phyloP scores from a whole-genome alignment of 768 basidiomycete species.

The Porphyrellus cyaneotinctus region DNA sequence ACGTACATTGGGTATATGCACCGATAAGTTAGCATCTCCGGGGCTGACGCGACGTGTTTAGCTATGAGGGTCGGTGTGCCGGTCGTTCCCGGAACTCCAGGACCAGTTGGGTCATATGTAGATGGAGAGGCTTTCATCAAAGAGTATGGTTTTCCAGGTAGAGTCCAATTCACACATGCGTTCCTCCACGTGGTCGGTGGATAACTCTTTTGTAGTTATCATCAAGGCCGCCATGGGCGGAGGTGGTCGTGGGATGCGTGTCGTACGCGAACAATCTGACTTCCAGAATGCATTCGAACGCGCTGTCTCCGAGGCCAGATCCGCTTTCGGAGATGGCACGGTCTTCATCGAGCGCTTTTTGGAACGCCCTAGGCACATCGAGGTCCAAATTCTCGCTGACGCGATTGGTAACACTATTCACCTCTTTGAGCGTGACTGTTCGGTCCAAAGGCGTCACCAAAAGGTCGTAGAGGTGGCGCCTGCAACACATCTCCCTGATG shows the following conservation, averaged over 20 bases:
- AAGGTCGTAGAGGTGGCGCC: conserved; percentile 99
- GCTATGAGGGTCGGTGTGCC: conserved; percentile 91
- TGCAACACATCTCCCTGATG: conserved; percentile 89
- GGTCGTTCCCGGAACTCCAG: conserved; percentile 97
- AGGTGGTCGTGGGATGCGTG: conserved; percentile 98
- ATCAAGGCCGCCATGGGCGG: conserved; percentile 99
- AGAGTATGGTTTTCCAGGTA: conserved; percentile 93
- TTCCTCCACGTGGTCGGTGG: conserved; percentile 4
- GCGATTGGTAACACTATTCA: conserved; percentile 91
- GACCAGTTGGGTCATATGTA: conserved; percentile 74
- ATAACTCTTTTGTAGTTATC: conserved; percentile 57
- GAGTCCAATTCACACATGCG: conserved; percentile 10
- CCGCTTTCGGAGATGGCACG: conserved; percentile 97
- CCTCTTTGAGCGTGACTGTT: conserved; percentile 98
- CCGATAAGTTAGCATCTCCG: background rate
- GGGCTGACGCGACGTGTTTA: conserved; percentile 27
- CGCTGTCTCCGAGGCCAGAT: conserved; percentile 91
- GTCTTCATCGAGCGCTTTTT: conserved; percentile 99
- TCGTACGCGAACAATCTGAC: conserved; percentile 89
- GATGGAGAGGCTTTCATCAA: conserved; percentile 88
- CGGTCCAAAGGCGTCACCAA: conserved; percentile 96
- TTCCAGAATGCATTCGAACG: conserved; percentile 88
- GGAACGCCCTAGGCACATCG: conserved; percentile 95
- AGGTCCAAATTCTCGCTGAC: conserved; percentile 94
- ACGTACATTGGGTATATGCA: conserved; percentile 65